Percentiles rank a stretch among this genome's conserved stretches.
Evolutionary conservation across 352 stramenopile genomes (phyloP).

Genomic region (Peronosclerospora sorghi): DNA sequence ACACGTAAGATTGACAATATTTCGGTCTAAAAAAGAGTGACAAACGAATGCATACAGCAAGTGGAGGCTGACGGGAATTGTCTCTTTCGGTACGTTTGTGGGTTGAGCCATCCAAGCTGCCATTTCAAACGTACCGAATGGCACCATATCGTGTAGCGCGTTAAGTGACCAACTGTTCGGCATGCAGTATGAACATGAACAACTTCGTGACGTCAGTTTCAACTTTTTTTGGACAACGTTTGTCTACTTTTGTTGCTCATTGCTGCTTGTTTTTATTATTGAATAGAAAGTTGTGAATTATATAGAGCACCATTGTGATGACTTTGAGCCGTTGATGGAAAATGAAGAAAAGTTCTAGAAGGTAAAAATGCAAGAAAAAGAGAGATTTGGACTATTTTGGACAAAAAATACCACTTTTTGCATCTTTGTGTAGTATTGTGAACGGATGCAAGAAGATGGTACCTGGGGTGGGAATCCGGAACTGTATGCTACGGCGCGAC

Average conservation of each 20-base stretch:
- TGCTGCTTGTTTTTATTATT: background rate
- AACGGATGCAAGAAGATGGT: constrained; percentile 63
- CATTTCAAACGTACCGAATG: too few species aligned
- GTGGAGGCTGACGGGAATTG: constrained; percentile 77
- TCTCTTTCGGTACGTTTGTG: constrained; percentile 48
- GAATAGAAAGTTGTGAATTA: constrained; percentile 56
- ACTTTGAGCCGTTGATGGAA: constrained; percentile 85
- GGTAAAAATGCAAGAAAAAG: constrained; percentile 10
- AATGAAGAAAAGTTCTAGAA: constrained; percentile 80
- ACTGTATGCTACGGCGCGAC: constrained; percentile 52
- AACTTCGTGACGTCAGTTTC: constrained; percentile 46
- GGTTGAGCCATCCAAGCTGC: background rate
- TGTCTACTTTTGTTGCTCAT: background rate
- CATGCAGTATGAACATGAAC: constrained; percentile 50
- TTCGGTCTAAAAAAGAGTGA: background rate
- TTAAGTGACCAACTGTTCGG: constrained; percentile 66
- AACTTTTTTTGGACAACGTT: background rate
- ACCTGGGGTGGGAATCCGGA: constrained; percentile 81
- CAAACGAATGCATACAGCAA: constrained; percentile 22
- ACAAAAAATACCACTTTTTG: too few species aligned
- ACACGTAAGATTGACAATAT: constrained; percentile 7
- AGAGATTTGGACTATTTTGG: too few species aligned
- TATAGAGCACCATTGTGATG: constrained; percentile 51
- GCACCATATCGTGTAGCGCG: too few species aligned
- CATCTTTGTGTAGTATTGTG: constrained; percentile 41